phyloP scores from a whole-genome alignment of 345 rosid genomes.

The Rhodamnia argentea region DNA sequence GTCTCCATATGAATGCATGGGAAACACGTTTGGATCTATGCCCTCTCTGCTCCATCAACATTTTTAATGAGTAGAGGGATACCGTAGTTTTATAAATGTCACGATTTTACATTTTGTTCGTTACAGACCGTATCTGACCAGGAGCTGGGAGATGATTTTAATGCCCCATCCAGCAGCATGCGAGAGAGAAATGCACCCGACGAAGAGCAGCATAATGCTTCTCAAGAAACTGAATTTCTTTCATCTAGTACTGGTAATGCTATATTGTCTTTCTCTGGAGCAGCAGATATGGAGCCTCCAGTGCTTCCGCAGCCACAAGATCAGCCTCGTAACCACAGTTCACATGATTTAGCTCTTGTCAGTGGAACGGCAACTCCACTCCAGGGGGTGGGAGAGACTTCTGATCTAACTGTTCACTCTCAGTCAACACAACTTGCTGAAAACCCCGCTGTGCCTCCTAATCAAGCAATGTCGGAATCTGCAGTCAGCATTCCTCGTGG shows the following conservation, averaged over 20 bases:
- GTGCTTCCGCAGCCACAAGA: conserved; percentile 5
- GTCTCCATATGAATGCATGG: background rate
- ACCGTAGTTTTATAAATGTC: background rate
- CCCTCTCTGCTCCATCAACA: background rate
- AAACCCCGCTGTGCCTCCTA: background rate
- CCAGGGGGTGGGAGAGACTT: background rate
- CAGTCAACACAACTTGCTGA: background rate
- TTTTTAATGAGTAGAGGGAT: background rate
- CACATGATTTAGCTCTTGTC: conserved; percentile 4
- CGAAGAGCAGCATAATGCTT: conserved; percentile 7
- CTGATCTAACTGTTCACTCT: background rate
- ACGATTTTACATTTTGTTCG: background rate
- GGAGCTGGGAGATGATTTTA: background rate
- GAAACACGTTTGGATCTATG: background rate
- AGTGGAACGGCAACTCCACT: conserved; percentile 7
- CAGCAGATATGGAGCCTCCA: background rate
- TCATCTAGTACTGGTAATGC: background rate
- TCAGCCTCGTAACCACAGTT: background rate
- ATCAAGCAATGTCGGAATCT: background rate
- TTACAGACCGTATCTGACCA: background rate
- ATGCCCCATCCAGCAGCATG: conserved; percentile 13
- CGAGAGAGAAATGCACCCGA: conserved; percentile 15
- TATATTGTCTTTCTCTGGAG: background rate
- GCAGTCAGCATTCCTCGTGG: background rate
- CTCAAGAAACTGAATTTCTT: conserved; percentile 10